Conservation (phyloP, 441 rosid genomes). For the Geranium incanum region DNA sequence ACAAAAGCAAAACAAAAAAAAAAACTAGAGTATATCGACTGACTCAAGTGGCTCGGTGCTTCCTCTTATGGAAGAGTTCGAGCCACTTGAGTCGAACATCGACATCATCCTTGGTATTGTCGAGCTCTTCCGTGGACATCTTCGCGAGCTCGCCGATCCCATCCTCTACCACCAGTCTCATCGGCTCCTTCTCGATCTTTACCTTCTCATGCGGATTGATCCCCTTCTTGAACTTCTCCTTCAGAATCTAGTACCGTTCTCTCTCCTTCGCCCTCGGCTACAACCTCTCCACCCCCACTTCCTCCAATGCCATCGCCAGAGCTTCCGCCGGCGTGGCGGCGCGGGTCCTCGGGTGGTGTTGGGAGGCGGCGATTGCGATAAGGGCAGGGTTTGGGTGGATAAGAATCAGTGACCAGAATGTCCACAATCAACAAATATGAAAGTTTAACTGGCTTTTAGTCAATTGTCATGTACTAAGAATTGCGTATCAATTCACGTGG, state of each 20-base stretch:
- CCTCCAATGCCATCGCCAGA: background rate
- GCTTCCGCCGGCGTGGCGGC: slow-evolving; percentile 33
- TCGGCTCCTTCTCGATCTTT: slow-evolving; percentile 74
- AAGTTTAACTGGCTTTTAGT: no score
- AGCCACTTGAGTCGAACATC: slow-evolving; percentile 96
- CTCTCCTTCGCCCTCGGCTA: slow-evolving; percentile 18
- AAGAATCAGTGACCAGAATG: no score
- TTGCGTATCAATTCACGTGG: no score
- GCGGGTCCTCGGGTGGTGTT: slow-evolving; percentile 35
- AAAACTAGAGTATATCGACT: slow-evolving; percentile 14
- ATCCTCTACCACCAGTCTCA: slow-evolving; percentile 72
- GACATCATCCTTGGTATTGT: slow-evolving; percentile 57
- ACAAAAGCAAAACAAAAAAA: background rate
- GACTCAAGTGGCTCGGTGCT: no score
- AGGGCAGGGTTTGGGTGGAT: background rate
- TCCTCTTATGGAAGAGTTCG: slow-evolving; percentile 83
- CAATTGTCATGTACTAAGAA: no score
- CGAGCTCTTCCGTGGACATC: slow-evolving; percentile 68
- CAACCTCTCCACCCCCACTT: slow-evolving; percentile 46
- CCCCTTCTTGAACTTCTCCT: slow-evolving; percentile 75
- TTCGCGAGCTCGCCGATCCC: slow-evolving; percentile 63
- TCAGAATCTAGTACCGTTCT: slow-evolving; percentile 66
- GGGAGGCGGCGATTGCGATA: slow-evolving; percentile 10
- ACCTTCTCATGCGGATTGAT: slow-evolving; percentile 81
- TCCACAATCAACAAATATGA: no score